phyloP scores from a whole-genome alignment of 2,329 filamentous ascomycete species.

The Paradendryphiella salina region DNA sequence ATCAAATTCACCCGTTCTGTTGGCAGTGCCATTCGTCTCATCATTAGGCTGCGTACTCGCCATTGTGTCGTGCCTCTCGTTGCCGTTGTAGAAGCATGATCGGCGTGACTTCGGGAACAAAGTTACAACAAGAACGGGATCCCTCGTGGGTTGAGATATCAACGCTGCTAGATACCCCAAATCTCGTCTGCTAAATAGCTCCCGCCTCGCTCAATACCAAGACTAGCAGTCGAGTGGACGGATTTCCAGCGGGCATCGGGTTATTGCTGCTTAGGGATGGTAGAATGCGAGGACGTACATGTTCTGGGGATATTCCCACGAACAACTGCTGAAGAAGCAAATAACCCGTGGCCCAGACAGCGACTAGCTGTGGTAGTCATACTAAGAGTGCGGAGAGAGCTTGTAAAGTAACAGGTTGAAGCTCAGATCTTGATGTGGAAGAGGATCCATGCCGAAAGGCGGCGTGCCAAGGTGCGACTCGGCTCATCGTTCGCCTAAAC shows the following conservation, averaged over 20 bases:
- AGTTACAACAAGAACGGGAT: constrained; percentile 2
- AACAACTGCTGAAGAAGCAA: background rate
- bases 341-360: constrained; percentile 13
- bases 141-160: constrained; percentile 7
- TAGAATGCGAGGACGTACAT: constrained; percentile 28
- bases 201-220: constrained; percentile 16
- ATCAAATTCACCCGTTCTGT: constrained; percentile 28
- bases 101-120: constrained; percentile 6
- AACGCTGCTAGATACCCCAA: constrained; percentile 10
- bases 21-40: constrained; percentile 25
- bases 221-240: constrained; percentile 16
- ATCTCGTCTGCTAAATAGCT: constrained; percentile 32
- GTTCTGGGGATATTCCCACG: constrained; percentile 11
- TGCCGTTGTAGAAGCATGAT: background rate
- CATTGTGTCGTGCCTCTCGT: constrained; percentile 1
- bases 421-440: background rate
- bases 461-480: background rate
- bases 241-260: constrained; percentile 31
- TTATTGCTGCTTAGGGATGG: constrained; percentile 25
- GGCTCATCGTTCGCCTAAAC: background rate
- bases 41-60: constrained; percentile 29
- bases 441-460: background rate
- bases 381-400: background rate
- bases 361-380: background rate
- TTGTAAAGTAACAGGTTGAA: constrained; percentile 2